Evolutionary conservation across 2,329 filamentous ascomycete species (phyloP), one percentile per base, ranked within the genome.

Genomic region (Ciborinia camelliae): DNA sequence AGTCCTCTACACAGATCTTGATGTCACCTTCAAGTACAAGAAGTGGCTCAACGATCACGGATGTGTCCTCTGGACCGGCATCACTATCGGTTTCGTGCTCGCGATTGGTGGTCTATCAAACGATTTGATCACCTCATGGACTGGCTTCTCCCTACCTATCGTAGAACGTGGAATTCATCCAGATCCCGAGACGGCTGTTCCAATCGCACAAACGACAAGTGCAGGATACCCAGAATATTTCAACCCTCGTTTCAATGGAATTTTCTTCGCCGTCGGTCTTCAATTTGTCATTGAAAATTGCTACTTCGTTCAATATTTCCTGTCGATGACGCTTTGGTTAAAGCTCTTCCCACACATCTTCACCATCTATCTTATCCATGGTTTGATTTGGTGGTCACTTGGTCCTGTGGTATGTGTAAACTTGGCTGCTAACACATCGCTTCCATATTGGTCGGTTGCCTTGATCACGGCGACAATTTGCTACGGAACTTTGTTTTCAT

Each of bases 331-430:
- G 26, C 50, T 77, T n/a, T 73, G 81, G 41, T 73, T 78, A 4
- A 73, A 75, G 62, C 70, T 81, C 28, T 81, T 81, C 71, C 80
- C 79, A 5, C 79, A 81, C 68, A 79, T 81, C 68, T 81, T 81
- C 71, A 81, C 79, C 43, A 79, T 81, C 62, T 81, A 81, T 67
- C 76, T 81, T 8, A 73, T 81, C 55, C 80, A 81, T 68, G 80
- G 79, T 43, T 69, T 75, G 43, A 68, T 75, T 30, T 75, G 74
- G 67, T 75, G 73, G 73, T 67, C 68, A 3, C 50, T 75, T 20
- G 74, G 74, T n/a, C 65, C 72, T 20, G 64, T 65, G 51, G 61
- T 69, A 7, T 69, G 67, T 55, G 66, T 74, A 8, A 57, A 66
- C 1, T 52, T 74, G 18, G 64, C 58, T 37, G 61, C 62, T 1